Base-by-base conservation (phyloP, 2,329 filamentous ascomycete species). In the Pezicula neosporulosa region DNA sequence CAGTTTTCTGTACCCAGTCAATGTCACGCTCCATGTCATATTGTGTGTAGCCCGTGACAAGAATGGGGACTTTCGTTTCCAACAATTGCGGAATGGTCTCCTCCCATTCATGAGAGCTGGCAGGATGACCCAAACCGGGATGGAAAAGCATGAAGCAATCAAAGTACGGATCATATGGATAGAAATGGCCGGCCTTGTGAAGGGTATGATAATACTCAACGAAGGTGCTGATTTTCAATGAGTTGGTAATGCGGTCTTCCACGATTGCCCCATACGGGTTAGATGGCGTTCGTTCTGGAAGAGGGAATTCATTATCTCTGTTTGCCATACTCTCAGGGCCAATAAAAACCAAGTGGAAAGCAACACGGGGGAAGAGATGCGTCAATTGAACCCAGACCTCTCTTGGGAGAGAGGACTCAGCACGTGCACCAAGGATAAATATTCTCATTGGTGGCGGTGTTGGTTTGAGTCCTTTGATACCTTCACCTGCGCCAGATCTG, bases 201-300 rank as follows among this genome's bases (percentile, higher is more conserved):
- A 99, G 82, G 2, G 90, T 97, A 71, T 99, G 93, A 75, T 95
- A 99, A 74, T 99, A 97, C 62, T 99, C 94, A 47, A 97, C 93
- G 64, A 92, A 96, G 0, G 95, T 99, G 68, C 87, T 94, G 65
- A 99, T 96, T 76, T 99, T 99, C 83, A 97, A 85, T 59, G 87
- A 86, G 50, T 87, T 85, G 66, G 87, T 90, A 8, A 99, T 80
- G 48, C 93, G 85, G 69, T 96, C 93, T 72, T 99, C 95, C 13
- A 97, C 83, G 48, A 99, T 80, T n/a, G 89, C 90, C 39, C 94
- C 94, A 61, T 92, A 99, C 1, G 94, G 94, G 66, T 99, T 99
- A 9, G 77, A 74, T 0, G 92, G 77, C 2, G 90, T 97, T 50
- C 92, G 85, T 60, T 89, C 82, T 1, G 95, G 94, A 2, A 97